Conservation (phyloP, 805 yeast genomes). For the Saturnispora dispora region DNA sequence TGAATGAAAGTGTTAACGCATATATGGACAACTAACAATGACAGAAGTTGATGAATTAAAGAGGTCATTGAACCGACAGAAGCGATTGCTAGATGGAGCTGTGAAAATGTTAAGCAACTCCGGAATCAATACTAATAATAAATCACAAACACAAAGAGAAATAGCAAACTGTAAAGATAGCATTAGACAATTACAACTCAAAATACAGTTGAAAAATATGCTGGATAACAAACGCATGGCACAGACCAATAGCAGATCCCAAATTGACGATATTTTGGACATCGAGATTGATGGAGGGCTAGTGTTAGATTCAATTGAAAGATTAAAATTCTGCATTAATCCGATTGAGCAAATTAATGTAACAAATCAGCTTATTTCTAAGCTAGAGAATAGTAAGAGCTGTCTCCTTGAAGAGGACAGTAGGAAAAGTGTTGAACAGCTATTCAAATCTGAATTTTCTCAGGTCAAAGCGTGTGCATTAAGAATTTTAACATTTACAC, state of each 20-base stretch:
- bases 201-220: slow-evolving; percentile 1
- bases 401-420: neutral
- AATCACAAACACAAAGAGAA: slow-evolving; percentile 7
- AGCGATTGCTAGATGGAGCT: slow-evolving; percentile 2
- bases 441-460: slow-evolving; percentile 5
- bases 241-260: neutral
- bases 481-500: slow-evolving; percentile 8
- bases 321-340: neutral
- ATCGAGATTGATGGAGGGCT: neutral
- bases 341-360: slow-evolving; percentile 4
- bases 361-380: slow-evolving; percentile 7
- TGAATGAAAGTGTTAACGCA: neutral
- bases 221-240: neutral
- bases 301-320: neutral
- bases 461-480: slow-evolving; percentile 8
- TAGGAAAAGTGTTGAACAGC: neutral
- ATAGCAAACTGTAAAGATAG: slow-evolving; percentile 5
- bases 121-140: neutral
- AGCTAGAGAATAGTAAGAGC: neutral
- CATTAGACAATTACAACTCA: slow-evolving; percentile 2
- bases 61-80: slow-evolving; percentile 1
- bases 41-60: neutral
- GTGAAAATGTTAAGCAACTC: slow-evolving; percentile 6
- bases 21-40: neutral
- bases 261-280: neutral